Base-by-base conservation (phyloP, 768 basidiomycete species). In the Suillus bovinus region DNA sequence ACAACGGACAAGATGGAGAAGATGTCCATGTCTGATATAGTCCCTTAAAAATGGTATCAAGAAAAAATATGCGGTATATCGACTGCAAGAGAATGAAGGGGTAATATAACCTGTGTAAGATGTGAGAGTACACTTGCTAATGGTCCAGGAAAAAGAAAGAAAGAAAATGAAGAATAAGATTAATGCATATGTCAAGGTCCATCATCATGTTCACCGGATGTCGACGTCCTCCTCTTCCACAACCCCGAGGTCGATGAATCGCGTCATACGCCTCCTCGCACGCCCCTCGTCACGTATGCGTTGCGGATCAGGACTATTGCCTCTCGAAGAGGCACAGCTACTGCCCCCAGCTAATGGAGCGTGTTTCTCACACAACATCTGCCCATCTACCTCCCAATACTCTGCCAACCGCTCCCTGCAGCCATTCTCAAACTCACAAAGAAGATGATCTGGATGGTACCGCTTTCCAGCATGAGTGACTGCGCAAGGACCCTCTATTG, bases 401-500 rank as follows among this genome's bases (percentile, higher is more conserved):
- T 96, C 91, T 64, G 82, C 87, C 65, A 89, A 76, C 60, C 76
- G 81, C 77, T 84, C 85, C 61, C 74, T 77, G 78, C 89, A 84
- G 47, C 69, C 70, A 20, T 77, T 75, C 34, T 81, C 79, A 68
- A 86, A 83, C 76, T 96, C 93, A 74, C 95, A 97, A 31, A 85
- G 78, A 70, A 97, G 83, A 72, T 95, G 94, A 62, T 92, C 91
- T 6, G 94, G 92, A 72, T 96, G 95, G 76, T 89, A 96, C 34
- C 90, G 83, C 68, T 86, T 86, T 11, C 90, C 90, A 13, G 85
- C 77, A 66, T 95, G 88, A 20, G 91, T 93, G 22, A 96, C 86
- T 13, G 95, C 92, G 72, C 94, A 97, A 2, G 94, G 88, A 1
- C 95, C 95, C 76, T 98, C 95, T 66, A 98, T 94, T 6, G 95